Base-by-base conservation (phyloP, 2,329 filamentous ascomycete genomes). In the Trichoderma hamatum region DNA sequence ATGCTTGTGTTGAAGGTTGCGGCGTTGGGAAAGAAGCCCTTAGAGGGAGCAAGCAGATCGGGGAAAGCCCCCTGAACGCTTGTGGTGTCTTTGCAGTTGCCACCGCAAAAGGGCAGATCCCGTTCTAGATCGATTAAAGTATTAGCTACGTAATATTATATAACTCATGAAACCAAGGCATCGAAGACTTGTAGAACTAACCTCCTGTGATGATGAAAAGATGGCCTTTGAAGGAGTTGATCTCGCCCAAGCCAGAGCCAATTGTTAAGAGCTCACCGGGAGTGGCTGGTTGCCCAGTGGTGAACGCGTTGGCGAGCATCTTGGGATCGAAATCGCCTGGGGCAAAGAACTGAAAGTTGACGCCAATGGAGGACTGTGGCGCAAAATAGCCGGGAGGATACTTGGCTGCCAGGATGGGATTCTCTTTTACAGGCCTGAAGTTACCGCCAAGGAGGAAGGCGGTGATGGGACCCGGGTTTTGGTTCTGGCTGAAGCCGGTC, bases 41-140 rank as follows among this genome's bases (percentile, higher is more conserved):
- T 75, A 0, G 83, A 83, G 26, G 76, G 75, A 13, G 80, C 83
- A 1, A 85, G 83, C 54, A 88, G 71, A 32, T 79, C 73, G 5
- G 74, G 81, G 32, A 80, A 82, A 1, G 77, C 72, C 65, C 78
- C 72, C 7, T 77, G 73, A n/a, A 81, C 76, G 51, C 76, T 72
- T 16, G 78, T 80, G 0, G 83, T 85, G 24, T 77, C 79, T 3
- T 80, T 74, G 78, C 88, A 90, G 76, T 90, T 84, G 30, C 87
- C 86, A 3, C 88, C 89, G 70, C 89, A 91, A 76, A 88, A 90
- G 6, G 85, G 84, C 13, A 85, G 69, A 60, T 89, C 84, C 14
- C 76, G 76, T 24, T 82, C 82, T 84, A 16, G 46, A 58, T 52
- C 46, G 19, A 2, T 11, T 13, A 3, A 13, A n/a, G n/a, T 13